Evolutionary conservation across 805 yeast species (phyloP).

Genomic region (Candida railenensis): DNA sequence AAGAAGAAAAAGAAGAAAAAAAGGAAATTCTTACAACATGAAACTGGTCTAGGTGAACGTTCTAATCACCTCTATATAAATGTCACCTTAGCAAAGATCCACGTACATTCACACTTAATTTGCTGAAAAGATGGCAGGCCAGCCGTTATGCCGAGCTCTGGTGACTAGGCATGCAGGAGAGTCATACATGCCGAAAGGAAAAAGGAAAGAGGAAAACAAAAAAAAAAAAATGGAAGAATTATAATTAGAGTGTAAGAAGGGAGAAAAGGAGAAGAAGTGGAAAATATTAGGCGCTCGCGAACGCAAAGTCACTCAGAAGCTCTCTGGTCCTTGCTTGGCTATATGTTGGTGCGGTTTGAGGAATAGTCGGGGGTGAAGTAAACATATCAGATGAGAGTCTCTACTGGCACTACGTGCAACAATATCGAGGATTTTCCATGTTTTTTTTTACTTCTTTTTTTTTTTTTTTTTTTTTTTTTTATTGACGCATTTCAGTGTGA

Average conservation of each 20-base stretch:
- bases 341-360: too few species aligned
- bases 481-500: background rate
- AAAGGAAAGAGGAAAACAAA: background rate
- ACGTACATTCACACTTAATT: background rate
- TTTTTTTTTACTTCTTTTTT: background rate
- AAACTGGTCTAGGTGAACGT: background rate
- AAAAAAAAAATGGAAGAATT: background rate
- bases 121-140: background rate
- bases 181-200: background rate
- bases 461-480: too few species aligned
- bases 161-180: background rate
- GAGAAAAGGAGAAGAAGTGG: background rate
- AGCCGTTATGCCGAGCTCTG: conserved; percentile 1
- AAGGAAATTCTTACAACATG: background rate
- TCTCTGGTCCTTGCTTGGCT: too few species aligned
- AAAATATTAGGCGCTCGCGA: background rate
- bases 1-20: background rate
- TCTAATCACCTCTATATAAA: background rate
- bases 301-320: too few species aligned
- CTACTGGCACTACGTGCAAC: too few species aligned
- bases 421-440: too few species aligned
- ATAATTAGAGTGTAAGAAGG: too few species aligned
- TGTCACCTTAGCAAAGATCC: background rate
- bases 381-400: too few species aligned
- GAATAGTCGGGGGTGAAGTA: too few species aligned